phyloP scores from a whole-genome alignment of 345 rosid species.

The Salix caprea region DNA sequence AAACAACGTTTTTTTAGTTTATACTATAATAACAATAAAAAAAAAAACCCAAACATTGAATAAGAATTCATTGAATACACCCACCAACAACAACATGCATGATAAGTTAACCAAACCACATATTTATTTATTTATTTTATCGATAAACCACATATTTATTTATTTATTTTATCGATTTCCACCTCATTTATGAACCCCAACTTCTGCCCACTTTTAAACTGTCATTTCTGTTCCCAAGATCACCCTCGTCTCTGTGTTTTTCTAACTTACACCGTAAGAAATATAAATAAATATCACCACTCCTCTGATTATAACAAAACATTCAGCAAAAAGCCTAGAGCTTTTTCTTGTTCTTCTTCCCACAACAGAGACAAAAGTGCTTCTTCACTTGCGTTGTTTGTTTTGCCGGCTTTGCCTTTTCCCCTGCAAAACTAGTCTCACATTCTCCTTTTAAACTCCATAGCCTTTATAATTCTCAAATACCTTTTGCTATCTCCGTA shows the following conservation, averaged over 20 bases:
- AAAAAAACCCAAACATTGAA: not conserved
- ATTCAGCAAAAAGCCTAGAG: not conserved
- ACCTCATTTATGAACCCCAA: slow-evolving; percentile 40
- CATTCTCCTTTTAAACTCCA: slow-evolving; percentile 15
- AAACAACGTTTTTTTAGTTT: too few species aligned
- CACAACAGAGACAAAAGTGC: slow-evolving; percentile 31
- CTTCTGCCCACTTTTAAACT: slow-evolving; percentile 18
- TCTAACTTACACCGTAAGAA: not conserved
- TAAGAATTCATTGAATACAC: slow-evolving; percentile 40
- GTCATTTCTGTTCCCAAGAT: slow-evolving; percentile 9
- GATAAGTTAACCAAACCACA: slow-evolving; percentile 24
- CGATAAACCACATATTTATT: too few species aligned
- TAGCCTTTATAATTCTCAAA: slow-evolving; percentile 2
- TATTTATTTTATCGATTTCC: slow-evolving; percentile 7
- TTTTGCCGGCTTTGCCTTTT: slow-evolving; percentile 31
- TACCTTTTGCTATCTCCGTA: slow-evolving; percentile 7
- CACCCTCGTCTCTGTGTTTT: not conserved
- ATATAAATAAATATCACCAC: not conserved
- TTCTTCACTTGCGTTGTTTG: slow-evolving; percentile 29
- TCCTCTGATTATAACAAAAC: not conserved
- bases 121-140: not conserved
- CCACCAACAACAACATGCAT: slow-evolving; percentile 15
- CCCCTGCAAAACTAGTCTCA: slow-evolving; percentile 29
- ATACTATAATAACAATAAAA: not conserved
- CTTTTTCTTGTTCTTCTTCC: slow-evolving; percentile 15